phyloP scores from a whole-genome alignment of 2,329 filamentous ascomycete genomes.

The Apiospora pterosperma region DNA sequence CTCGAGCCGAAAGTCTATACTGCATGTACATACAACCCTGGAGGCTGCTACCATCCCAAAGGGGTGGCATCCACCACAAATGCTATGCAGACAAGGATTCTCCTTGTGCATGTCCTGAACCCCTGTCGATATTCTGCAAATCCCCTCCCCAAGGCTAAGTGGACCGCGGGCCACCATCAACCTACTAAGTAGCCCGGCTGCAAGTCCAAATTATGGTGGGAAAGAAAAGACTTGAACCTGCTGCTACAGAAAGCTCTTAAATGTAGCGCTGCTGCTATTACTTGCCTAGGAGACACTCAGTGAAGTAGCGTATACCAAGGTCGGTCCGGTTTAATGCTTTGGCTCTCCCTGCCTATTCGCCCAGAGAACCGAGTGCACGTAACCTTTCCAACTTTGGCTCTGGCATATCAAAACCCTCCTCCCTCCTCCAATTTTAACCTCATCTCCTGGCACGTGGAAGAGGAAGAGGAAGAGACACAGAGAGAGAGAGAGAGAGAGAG shows the following conservation, averaged over 20 bases:
- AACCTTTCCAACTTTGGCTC: neutral
- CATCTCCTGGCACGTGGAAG: neutral
- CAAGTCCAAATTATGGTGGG: neutral
- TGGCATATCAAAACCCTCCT: neutral
- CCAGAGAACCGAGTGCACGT: neutral
- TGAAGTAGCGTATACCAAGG: neutral
- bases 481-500: neutral
- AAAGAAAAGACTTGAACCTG: neutral
- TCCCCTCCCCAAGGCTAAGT: neutral
- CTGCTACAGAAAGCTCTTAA: neutral
- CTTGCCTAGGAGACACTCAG: neutral
- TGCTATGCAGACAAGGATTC: neutral
- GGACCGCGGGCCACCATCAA: conserved; percentile 3
- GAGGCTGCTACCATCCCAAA: neutral
- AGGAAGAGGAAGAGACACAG: neutral
- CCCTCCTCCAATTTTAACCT: neutral
- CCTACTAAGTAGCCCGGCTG: neutral
- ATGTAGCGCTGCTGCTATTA: conserved; percentile 1
- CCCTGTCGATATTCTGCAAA: conserved; percentile 2
- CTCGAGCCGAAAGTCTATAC: neutral
- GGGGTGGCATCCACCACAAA: neutral
- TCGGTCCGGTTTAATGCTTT: neutral
- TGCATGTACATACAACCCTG: neutral
- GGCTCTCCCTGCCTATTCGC: neutral
- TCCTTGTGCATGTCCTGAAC: neutral